Base-by-base conservation (phyloP, 495 filamentous ascomycete species). In the Aspergillus mulundensis region DNA sequence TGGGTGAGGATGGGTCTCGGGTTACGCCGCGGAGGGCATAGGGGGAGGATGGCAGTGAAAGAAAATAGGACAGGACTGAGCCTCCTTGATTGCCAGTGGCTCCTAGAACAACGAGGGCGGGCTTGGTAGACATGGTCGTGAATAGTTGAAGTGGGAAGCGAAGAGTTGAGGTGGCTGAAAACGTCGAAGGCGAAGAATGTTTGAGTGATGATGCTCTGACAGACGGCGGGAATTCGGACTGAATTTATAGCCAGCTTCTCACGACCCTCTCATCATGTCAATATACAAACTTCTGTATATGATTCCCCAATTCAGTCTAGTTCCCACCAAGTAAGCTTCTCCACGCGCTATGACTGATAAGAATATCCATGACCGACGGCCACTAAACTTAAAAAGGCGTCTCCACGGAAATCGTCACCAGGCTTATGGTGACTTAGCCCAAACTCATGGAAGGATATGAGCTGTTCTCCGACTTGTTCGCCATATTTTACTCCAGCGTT, bases 31-130 rank as follows among this genome's bases (percentile, higher is more conserved):
- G 50, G n/a, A 53, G 50, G 6, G 50, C 24, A 16, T 53, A 53
- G 12, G 50, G 38, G 19, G 50, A 32, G 30, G 50, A 21, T 10
- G 50, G 30, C 38, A 53, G 28, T n/a, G 52, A 42, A 45, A 72
- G 60, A 52, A 77, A 66, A 32, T 60, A 40, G 5, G 59, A 57
- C 30, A 72, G 63, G 5, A 79, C 70, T 1, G 71, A 73, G 10
- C 66, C 66, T 32, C 77, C 76, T 64, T 84, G 74, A 50, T 59
- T 70, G 32, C 65, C 65, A 0, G 65, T 68, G 15, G 59, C 58
- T 20, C 65, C 65, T 14, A 62, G 20, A 28, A 51, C 48, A n/a
- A 53, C 50, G 23, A 53, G 39, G 10, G 43, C 12, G 11, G 50
- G 50, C 16, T 53, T 53, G 18, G 50, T 32, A n/a, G 39, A 30